phyloP scores from a whole-genome alignment of 2,329 filamentous ascomycete species.

The Ophiostoma quercus region DNA sequence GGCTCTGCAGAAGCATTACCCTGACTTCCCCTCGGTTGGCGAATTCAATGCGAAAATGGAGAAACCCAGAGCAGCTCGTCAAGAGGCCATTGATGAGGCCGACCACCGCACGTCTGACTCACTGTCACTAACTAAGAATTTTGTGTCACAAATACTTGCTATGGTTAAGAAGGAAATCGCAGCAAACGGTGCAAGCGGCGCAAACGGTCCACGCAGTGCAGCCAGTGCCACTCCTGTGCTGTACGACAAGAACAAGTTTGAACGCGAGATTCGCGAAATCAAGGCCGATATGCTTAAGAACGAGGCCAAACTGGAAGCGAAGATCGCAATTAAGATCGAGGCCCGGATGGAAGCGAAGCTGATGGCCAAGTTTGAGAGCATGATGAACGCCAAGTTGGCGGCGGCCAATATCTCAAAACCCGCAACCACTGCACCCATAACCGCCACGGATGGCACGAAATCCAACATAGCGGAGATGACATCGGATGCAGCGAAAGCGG shows the following conservation, averaged over 20 bases:
- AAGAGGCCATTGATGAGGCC: not conserved
- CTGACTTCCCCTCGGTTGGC: conserved; percentile 24
- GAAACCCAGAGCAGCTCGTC: not conserved
- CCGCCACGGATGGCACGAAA: too few species aligned
- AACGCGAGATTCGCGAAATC: not conserved
- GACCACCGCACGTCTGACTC: not conserved
- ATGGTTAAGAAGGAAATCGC: not conserved
- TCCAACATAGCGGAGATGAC: too few species aligned
- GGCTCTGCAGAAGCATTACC: conserved; percentile 6
- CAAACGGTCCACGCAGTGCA: not conserved
- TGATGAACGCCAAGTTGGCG: not conserved
- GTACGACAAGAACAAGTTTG: not conserved
- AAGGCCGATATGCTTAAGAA: not conserved
- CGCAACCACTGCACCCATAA: too few species aligned
- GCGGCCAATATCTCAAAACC: not conserved
- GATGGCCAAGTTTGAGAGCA: not conserved
- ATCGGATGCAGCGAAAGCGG: not conserved
- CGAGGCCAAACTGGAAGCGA: not conserved
- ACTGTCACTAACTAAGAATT: not conserved
- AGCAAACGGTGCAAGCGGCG: not conserved
- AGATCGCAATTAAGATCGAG: not conserved
- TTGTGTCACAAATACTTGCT: conserved; percentile 7
- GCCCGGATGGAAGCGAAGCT: not conserved
- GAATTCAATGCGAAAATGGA: conserved; percentile 11
- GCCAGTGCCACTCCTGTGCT: not conserved